Percentiles rank a stretch among this genome's conserved stretches.
Conservation (phyloP, 768 basidiomycete genomes). For the Lentinula boryana region DNA sequence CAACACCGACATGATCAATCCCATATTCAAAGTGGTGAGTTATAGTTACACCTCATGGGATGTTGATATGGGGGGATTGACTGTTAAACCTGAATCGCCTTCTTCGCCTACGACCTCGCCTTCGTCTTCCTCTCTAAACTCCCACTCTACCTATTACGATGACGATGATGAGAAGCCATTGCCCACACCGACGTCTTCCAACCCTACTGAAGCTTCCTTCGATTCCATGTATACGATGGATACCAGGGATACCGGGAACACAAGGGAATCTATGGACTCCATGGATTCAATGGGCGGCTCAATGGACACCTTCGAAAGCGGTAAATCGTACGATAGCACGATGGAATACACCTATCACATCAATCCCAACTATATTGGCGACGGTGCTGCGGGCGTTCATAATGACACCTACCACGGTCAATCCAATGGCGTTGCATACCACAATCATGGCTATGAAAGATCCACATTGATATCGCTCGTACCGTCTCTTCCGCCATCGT, state of each 20-base stretch:
- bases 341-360: neutral
- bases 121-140: slow-evolving; percentile 43
- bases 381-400: neutral
- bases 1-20: slow-evolving; percentile 47
- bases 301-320: neutral
- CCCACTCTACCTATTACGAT: neutral
- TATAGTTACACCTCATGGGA: slow-evolving; percentile 27
- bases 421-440: neutral
- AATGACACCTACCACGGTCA: neutral
- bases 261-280: neutral
- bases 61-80: slow-evolving; percentile 22
- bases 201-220: neutral
- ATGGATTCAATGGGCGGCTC: neutral
- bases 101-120: slow-evolving; percentile 46
- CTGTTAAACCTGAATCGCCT: slow-evolving; percentile 30
- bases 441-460: neutral
- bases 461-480: neutral
- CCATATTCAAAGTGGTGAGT: slow-evolving; percentile 90
- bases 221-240: neutral
- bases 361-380: neutral
- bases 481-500: neutral
- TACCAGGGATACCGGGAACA: neutral
- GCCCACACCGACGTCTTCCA: neutral
- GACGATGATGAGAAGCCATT: neutral
- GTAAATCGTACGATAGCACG: neutral